Conservation (phyloP, 805 yeast genomes). For the Yarrowia sp. region DNA sequence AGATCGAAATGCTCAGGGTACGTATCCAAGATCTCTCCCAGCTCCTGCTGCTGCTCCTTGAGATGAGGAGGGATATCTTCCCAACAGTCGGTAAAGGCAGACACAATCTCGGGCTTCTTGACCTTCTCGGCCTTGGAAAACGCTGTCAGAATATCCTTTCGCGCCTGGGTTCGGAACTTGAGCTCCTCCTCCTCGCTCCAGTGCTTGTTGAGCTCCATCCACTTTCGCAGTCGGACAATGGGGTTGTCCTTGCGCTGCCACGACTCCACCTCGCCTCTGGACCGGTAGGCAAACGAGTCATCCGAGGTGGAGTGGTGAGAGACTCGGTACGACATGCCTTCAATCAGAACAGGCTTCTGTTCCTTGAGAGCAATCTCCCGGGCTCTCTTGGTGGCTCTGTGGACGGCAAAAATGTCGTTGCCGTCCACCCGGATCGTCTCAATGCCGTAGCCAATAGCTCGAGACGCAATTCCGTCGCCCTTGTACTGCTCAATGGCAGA, state of each 20-base stretch:
- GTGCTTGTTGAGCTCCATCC: slow-evolving; percentile 46
- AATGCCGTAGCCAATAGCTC: slow-evolving; percentile 51
- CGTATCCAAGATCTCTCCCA: slow-evolving; percentile 45
- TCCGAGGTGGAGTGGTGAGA: slow-evolving; percentile 51
- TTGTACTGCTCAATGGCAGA: slow-evolving; percentile 49
- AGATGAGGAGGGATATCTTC: slow-evolving; percentile 44
- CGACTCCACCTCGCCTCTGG: slow-evolving; percentile 48
- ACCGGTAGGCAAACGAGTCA: slow-evolving; percentile 51
- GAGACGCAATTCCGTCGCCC: slow-evolving; percentile 51
- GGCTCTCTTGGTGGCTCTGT: slow-evolving; percentile 46
- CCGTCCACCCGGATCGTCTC: slow-evolving; percentile 51
- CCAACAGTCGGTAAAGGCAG: slow-evolving; percentile 46
- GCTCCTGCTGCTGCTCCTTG: slow-evolving; percentile 46
- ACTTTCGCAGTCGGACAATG: slow-evolving; percentile 48
- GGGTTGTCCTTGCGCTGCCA: slow-evolving; percentile 51
- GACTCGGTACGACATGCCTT: slow-evolving; percentile 51
- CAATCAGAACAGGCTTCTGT: slow-evolving; percentile 48
- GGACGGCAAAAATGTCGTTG: slow-evolving; percentile 48
- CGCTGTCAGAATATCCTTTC: slow-evolving; percentile 45
- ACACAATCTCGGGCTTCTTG: slow-evolving; percentile 46
- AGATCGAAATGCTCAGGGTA: slow-evolving; percentile 48
- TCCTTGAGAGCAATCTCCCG: slow-evolving; percentile 45
- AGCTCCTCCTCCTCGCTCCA: slow-evolving; percentile 49
- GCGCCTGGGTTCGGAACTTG: slow-evolving; percentile 42
- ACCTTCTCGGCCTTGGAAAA: slow-evolving; percentile 48